Base-by-base conservation (phyloP, 2,329 filamentous ascomycete genomes). In the Intubia oerlemansii region DNA sequence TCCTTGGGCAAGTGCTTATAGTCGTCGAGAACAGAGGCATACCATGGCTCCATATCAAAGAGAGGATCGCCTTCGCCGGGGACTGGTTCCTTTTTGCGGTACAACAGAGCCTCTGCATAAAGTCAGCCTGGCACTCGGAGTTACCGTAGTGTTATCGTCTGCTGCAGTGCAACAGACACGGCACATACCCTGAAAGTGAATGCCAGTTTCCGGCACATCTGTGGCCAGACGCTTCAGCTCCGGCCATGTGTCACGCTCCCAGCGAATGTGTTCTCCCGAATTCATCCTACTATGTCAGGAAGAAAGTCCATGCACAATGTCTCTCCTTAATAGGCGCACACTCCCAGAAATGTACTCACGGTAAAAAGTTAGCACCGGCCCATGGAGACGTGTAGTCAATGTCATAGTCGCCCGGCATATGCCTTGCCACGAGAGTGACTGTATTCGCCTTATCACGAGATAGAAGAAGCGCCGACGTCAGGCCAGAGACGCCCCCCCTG, bases 321-420 rank as follows among this genome's bases (percentile, higher is more conserved):
- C n/a, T n/a, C n/a, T n/a, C n/a, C n/a, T n/a, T n/a, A n/a, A n/a
- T 7, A 7, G 10, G 5, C 5, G 15, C 2, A 5, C 14, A 27
- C 9, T 3, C 5, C 2, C 6, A 12, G 10, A 5, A 12, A 8
- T 10, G 16, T n/a, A 56, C 70, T 36, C 42, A 78, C 71, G 76
- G 80, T 34, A 75, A 48, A 42, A 70, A 72, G 44, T 88, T 85
- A 36, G 80, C 81, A 10, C 81, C 81, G 4, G 81, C 81, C 76
- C 79, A 90, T 1, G 80, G 81, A 5, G 79, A 90, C 1, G 79
- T 73, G 47, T 92, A 93, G 56, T 90, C 76, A 39, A 84, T 74
- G 39, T 85, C 77, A 49, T 85, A 88, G 53, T 93, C 84, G 20
- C 84, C 84, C 0, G 84, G 84, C 75, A 92, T 88, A 46, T 91